A percentile compares a stretch with the other conserved stretches of the same genome.
Evolutionary conservation across 306 rosid species (phyloP).

Genomic region (Corylus avellana): DNA sequence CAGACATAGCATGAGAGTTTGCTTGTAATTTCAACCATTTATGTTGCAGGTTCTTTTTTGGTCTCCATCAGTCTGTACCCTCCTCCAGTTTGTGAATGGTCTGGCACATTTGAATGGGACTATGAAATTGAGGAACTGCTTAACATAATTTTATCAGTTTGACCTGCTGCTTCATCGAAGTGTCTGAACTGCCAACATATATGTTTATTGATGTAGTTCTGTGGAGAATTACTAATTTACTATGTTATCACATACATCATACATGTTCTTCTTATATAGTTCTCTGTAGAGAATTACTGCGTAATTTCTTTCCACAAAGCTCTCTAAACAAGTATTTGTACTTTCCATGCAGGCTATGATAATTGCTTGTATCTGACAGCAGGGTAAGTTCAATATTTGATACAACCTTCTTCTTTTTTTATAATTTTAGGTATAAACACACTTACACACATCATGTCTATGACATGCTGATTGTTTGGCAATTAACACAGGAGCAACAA

Average conservation of each 20-base stretch:
- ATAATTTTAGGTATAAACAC: not conserved
- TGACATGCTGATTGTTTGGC: constrained; percentile 21
- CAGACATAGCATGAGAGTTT: not conserved
- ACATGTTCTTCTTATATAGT: not conserved
- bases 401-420: not conserved
- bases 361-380: constrained; percentile 72
- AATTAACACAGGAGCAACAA: constrained; percentile 60
- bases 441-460: no score
- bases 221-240: no score
- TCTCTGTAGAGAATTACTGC: not conserved
- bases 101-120: not conserved
- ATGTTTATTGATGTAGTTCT: not conserved
- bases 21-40: not conserved
- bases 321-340: constrained; percentile 13
- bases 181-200: not conserved
- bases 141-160: not conserved
- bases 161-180: not conserved
- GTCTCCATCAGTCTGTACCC: not conserved
- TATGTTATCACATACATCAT: no score
- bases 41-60: not conserved
- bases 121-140: not conserved
- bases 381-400: constrained; percentile 57
- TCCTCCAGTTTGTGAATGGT: not conserved
- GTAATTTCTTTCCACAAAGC: not conserved
- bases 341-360: constrained; percentile 73